Base-by-base conservation (phyloP, 208 protist genomes). In the Trypanosoma rangeli region DNA sequence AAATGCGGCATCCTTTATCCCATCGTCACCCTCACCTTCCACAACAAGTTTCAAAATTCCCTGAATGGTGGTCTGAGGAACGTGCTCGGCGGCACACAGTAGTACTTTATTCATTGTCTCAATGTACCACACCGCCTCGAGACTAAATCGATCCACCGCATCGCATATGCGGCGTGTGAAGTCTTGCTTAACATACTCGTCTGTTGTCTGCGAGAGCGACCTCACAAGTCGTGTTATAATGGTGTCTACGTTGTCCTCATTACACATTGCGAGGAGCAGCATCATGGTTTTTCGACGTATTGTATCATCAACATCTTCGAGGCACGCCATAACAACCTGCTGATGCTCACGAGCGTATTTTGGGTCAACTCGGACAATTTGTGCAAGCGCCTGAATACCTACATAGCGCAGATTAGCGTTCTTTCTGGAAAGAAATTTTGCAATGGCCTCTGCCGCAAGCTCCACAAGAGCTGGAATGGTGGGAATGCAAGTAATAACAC, bases 391-490 rank as follows among this genome's bases (percentile, higher is more conserved):
- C 37, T 92, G 88, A 35, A 99, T 97, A 42, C 98, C 98, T 28
- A 98, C 79, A 73, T 98, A 99, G 33, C 90, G 86, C 28, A 98
- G 74, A 77, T 99, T 99, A 26, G 94, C 83, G 78, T 96, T 94
- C 18, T 76, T 77, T 26, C 70, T 86, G 4, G 78, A 76, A 48
- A 99, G 52, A 62, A 97, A 94, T 49, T 86, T 84, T 26, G 79
- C 54, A 52, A 97, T 81, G 12, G 78, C 74, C 39, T 87, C 74
- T 1, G 90, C 86, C 18, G 94, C 85, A 46, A 87, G 81, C 46
- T 92, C 85, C 12, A 99, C 65, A 26, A 99, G 79, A 24, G 61
- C 31, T 15, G 78, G 64, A 70, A 96, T 87, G 26, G 44, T 62
- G 0, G 94, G 95, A 60, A 97, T 96, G 22, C 99, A 94, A 10